Evolutionary conservation across 2,329 filamentous ascomycete genomes (phyloP).

Genomic region (Huntiella decipiens): DNA sequence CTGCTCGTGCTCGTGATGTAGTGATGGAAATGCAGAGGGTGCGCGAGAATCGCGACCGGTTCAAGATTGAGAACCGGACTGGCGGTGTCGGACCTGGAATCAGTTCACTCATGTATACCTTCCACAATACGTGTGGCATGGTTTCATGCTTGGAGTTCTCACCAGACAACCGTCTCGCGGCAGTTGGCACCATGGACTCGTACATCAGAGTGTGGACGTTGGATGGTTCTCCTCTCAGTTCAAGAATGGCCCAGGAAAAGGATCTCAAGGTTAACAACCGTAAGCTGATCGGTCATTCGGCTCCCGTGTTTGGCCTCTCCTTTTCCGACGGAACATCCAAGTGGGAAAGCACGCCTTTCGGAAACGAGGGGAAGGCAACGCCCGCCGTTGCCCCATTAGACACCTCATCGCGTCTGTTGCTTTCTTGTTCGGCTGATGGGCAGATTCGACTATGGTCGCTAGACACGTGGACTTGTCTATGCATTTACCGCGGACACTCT

Average conservation of each 20-base stretch:
- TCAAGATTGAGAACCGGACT: conserved; percentile 68
- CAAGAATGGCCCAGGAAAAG: conserved; percentile 39
- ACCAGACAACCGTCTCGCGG: conserved; percentile 70
- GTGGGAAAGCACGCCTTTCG: conserved; percentile 29
- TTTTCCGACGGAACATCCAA: conserved; percentile 58
- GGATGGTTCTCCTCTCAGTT: conserved; percentile 63
- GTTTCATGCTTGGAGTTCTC: conserved; percentile 93
- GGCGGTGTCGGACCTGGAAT: conserved; percentile 67
- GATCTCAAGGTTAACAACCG: conserved; percentile 41
- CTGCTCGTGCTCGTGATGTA: conserved; percentile 75
- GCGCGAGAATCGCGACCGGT: conserved; percentile 79
- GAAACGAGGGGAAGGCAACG: conserved; percentile 25
- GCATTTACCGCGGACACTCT: conserved; percentile 84
- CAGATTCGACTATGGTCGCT: conserved; percentile 85
- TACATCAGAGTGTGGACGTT: conserved; percentile 92
- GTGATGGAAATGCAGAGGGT: conserved; percentile 88
- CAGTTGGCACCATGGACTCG: conserved; percentile 77
- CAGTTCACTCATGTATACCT: conserved; percentile 93
- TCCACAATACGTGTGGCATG: conserved; percentile 90
- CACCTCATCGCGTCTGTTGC: conserved; percentile 50
- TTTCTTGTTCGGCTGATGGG: conserved; percentile 75
- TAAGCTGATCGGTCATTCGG: conserved; percentile 75
- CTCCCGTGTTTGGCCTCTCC: conserved; percentile 70
- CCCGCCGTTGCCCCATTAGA: conserved; percentile 22
- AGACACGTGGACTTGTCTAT: conserved; percentile 79